phyloP scores from a whole-genome alignment of 2,329 filamentous ascomycete species.

The Colletotrichum plurivorum region DNA sequence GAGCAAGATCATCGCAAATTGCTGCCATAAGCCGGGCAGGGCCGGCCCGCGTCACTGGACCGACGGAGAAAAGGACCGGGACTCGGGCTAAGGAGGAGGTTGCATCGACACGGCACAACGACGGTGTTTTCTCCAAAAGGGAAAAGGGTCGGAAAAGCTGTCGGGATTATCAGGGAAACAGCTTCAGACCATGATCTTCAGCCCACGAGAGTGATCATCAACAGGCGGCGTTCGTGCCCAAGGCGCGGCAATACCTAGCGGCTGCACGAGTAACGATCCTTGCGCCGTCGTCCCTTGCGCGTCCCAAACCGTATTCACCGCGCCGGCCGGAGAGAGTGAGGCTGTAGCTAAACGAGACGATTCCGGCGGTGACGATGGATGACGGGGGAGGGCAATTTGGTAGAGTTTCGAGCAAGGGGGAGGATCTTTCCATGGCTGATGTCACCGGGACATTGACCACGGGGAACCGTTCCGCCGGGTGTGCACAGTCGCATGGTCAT shows the following conservation, averaged over 20 bases:
- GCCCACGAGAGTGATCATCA: not conserved
- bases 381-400: conserved; percentile 2
- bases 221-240: not conserved
- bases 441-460: conserved; percentile 27
- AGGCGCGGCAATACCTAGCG: conserved; percentile 1
- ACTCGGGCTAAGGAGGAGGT: not conserved
- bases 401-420: not conserved
- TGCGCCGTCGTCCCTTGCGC: conserved; percentile 3
- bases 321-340: conserved; percentile 2
- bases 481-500: conserved; percentile 23
- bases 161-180: conserved; percentile 24
- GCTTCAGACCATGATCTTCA: not conserved
- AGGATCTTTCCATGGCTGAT: conserved; percentile 21
- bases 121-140: conserved; percentile 21
- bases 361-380: not conserved
- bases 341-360: conserved; percentile 7
- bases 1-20: conserved; percentile 20
- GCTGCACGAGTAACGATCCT: conserved; percentile 6
- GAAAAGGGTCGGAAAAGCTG: conserved; percentile 9
- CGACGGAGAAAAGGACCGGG: conserved; percentile 7
- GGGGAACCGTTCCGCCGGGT: conserved; percentile 35
- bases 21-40: conserved; percentile 35
- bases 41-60: conserved; percentile 28
- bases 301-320: not conserved
- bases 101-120: conserved; percentile 9